A percentile compares a stretch with the other conserved stretches of the same genome.
Evolutionary conservation across 2,329 filamentous ascomycete species (phyloP).

Genomic region (Falciphora oryzae): DNA sequence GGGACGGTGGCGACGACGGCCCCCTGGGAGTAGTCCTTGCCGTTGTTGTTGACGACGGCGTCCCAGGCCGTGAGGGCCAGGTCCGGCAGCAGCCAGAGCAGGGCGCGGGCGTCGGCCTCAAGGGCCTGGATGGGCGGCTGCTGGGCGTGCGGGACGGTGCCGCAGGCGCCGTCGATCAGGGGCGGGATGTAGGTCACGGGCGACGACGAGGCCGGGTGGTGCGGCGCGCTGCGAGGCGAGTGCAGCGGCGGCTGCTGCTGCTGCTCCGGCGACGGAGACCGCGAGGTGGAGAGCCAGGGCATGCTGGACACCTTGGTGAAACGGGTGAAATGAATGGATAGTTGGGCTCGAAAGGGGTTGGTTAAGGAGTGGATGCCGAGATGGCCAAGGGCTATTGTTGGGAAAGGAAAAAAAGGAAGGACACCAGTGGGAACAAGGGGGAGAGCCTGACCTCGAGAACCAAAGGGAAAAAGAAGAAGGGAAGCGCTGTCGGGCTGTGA

Average conservation of each 20-base stretch:
- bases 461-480: background rate
- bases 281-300: conserved; percentile 5
- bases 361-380: background rate
- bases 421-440: background rate
- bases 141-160: conserved; percentile 25
- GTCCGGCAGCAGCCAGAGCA: conserved; percentile 5
- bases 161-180: conserved; percentile 29
- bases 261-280: conserved; percentile 1
- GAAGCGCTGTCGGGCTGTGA: background rate
- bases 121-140: conserved; percentile 12
- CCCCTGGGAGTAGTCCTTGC: no score
- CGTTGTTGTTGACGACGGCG: background rate
- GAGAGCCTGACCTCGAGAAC: background rate
- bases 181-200: conserved; percentile 29
- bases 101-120: background rate
- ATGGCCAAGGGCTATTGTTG: no score
- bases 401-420: background rate
- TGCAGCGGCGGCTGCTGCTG: conserved; percentile 1
- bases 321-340: background rate
- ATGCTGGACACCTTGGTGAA: background rate
- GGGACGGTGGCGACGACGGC: no score
- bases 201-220: conserved; percentile 10
- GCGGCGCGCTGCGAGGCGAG: conserved; percentile 1
- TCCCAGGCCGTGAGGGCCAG: conserved; percentile 7
- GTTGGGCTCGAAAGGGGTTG: background rate